phyloP scores from a whole-genome alignment of 108 stramenopile species.

The Cyclostephanos tholiformis region DNA sequence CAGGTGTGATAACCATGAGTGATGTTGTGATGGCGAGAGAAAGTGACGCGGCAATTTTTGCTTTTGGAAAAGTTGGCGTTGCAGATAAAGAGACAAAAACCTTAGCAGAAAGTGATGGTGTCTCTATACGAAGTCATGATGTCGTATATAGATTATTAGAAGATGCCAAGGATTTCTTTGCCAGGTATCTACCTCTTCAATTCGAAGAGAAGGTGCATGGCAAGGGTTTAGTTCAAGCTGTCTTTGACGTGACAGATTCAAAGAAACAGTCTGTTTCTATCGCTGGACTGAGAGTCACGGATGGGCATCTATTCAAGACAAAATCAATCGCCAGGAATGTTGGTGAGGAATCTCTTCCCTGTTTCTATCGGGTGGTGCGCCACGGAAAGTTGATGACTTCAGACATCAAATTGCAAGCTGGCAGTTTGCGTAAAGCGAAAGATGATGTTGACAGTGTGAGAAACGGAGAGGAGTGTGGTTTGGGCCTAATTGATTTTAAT shows the following conservation, averaged over 20 bases:
- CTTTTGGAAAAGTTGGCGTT: slow-evolving; percentile 65
- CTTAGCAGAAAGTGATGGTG: slow-evolving; percentile 62
- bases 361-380: slow-evolving; percentile 71
- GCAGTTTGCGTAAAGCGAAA: slow-evolving; percentile 72
- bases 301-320: slow-evolving; percentile 61
- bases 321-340: slow-evolving; percentile 43
- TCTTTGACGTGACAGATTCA: slow-evolving; percentile 66
- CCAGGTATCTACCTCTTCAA: slow-evolving; percentile 55
- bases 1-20: slow-evolving; percentile 66
- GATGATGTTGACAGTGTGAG: slow-evolving; percentile 72
- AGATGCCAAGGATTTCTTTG: slow-evolving; percentile 73
- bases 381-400: slow-evolving; percentile 61
- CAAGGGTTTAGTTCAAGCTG: slow-evolving; percentile 67
- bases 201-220: slow-evolving; percentile 69
- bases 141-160: slow-evolving; percentile 85
- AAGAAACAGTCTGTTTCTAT: slow-evolving; percentile 58
- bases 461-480: slow-evolving; percentile 80
- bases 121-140: slow-evolving; percentile 59
- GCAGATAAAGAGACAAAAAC: slow-evolving; percentile 55
- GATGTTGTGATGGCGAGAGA: slow-evolving; percentile 84
- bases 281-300: slow-evolving; percentile 72
- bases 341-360: slow-evolving; percentile 12
- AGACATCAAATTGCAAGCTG: slow-evolving; percentile 54
- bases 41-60: slow-evolving; percentile 78
- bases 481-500: slow-evolving; percentile 63